phyloP scores from a whole-genome alignment of 1,284 basidiomycete species.

The Tilletiaria anomala region DNA sequence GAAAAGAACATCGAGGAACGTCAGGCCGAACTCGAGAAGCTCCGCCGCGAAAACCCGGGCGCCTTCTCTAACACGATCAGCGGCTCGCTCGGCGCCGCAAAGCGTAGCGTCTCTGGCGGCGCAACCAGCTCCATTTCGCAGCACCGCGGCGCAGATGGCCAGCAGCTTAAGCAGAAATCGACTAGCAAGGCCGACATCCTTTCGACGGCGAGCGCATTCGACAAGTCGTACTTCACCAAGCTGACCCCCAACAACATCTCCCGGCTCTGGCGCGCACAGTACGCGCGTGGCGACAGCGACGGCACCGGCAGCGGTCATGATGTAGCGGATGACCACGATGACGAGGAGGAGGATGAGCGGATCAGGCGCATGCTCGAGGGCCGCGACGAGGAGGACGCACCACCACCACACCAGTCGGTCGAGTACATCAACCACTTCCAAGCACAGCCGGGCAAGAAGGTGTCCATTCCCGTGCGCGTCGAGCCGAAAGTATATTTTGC shows the following conservation, averaged over 20 bases:
- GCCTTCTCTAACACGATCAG: slow-evolving; percentile 11
- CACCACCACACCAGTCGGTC: slow-evolving; percentile 52
- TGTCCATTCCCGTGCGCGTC: slow-evolving; percentile 79
- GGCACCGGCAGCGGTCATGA: neutral
- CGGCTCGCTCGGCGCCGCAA: slow-evolving; percentile 13
- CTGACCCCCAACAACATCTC: slow-evolving; percentile 34
- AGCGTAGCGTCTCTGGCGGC: neutral
- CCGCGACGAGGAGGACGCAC: slow-evolving; percentile 32
- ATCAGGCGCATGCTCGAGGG: slow-evolving; percentile 29
- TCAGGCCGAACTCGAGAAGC: slow-evolving; percentile 30
- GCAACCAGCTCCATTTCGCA: neutral
- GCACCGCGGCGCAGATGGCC: no score
- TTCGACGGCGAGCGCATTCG: slow-evolving; percentile 29
- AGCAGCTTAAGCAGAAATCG: neutral
- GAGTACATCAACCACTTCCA: slow-evolving; percentile 57
- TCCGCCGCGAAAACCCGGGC: slow-evolving; percentile 18
- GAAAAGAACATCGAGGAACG: slow-evolving; percentile 30
- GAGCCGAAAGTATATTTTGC: slow-evolving; percentile 99
- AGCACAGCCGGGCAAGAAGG: slow-evolving; percentile 74
- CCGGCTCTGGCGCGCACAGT: slow-evolving; percentile 28
- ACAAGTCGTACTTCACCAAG: slow-evolving; percentile 34
- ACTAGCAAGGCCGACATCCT: slow-evolving; percentile 26
- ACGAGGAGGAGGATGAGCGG: slow-evolving; percentile 33
- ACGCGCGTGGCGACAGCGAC: slow-evolving; percentile 1
- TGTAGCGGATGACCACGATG: slow-evolving; percentile 12